phyloP scores from a whole-genome alignment of 2,329 filamentous ascomycete genomes.

The Aureobasidium zeae region DNA sequence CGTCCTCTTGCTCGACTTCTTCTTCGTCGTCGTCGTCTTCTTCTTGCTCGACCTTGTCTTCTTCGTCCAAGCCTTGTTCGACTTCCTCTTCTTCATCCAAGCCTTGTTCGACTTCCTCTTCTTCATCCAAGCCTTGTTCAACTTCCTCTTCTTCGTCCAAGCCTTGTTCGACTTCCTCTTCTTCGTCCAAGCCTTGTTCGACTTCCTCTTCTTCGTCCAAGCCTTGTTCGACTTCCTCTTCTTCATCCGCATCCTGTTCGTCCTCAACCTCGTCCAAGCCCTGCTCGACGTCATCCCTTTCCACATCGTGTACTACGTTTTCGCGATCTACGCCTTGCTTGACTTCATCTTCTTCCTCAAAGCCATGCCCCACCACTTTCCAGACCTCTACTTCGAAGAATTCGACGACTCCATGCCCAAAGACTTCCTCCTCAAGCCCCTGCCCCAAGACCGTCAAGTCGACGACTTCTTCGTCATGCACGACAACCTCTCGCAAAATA shows the following conservation, averaged over 20 bases:
- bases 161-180: no score
- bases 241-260: neutral
- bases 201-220: neutral
- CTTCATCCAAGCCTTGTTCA: no score
- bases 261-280: neutral
- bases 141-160: no score
- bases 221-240: neutral
- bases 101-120: neutral
- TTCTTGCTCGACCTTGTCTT: neutral
- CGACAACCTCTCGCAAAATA: neutral
- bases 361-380: neutral
- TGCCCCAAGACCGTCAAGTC: neutral
- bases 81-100: neutral
- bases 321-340: neutral
- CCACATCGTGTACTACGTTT: neutral
- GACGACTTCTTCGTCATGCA: neutral
- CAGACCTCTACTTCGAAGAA: no score
- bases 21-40: neutral
- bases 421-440: neutral
- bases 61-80: neutral
- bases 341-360: neutral
- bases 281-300: neutral
- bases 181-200: neutral
- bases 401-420: neutral
- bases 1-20: neutral